Evolutionary conservation across 192 early-diverging fungal species (phyloP).

Genomic region (Linnemannia elongata): DNA sequence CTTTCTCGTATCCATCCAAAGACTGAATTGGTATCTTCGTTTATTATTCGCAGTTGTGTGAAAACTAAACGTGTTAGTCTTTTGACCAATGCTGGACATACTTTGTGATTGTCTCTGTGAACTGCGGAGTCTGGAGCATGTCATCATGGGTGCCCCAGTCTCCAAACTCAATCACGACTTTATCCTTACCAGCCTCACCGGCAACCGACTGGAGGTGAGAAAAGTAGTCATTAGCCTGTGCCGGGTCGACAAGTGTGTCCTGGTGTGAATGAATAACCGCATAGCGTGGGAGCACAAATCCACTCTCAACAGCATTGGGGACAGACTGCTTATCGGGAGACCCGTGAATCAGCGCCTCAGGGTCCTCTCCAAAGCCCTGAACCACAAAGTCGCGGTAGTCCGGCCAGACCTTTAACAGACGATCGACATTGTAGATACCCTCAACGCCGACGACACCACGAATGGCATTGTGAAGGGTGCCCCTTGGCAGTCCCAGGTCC

Average conservation of each 20-base stretch:
- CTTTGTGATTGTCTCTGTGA: slow-evolving; percentile 30
- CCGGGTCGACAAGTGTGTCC: slow-evolving; percentile 78
- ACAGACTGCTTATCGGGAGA: slow-evolving; percentile 61
- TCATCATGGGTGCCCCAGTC: slow-evolving; percentile 53
- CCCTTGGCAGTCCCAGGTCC: slow-evolving; percentile 15
- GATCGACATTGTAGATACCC: slow-evolving; percentile 88
- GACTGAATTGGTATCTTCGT: not conserved
- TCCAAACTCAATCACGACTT: slow-evolving; percentile 43
- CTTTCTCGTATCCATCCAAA: no score
- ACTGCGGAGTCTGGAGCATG: slow-evolving; percentile 49
- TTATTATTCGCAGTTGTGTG: not conserved
- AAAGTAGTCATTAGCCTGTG: slow-evolving; percentile 65
- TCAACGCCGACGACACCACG: slow-evolving; percentile 80
- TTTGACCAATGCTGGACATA: slow-evolving; percentile 19
- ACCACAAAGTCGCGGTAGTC: slow-evolving; percentile 80
- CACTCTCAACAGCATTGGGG: not conserved
- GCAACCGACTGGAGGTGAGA: slow-evolving; percentile 47
- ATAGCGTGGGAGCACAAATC: slow-evolving; percentile 56
- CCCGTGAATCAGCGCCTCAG: slow-evolving; percentile 50
- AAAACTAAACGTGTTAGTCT: not conserved
- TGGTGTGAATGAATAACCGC: slow-evolving; percentile 76
- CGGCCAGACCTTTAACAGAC: slow-evolving; percentile 73
- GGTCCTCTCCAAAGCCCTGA: slow-evolving; percentile 73
- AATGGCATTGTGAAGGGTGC: slow-evolving; percentile 50
- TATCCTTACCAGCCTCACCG: not conserved